Conservation (phyloP, 1,284 basidiomycete species). For the Boletus holoroseus region DNA sequence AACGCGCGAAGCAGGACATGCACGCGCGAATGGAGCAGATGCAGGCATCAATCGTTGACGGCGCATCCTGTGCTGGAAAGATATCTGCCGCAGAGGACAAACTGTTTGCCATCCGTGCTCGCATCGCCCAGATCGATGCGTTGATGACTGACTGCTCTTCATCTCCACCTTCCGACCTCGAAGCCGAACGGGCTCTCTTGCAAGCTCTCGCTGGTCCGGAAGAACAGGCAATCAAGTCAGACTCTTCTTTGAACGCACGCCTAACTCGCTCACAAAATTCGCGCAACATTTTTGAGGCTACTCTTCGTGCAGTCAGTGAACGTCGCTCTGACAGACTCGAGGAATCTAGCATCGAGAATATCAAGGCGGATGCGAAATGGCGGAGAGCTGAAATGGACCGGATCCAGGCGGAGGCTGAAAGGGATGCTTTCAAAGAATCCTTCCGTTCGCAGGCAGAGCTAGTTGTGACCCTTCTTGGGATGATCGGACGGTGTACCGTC, state of each 20-base stretch:
- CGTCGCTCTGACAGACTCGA: conserved; percentile 76
- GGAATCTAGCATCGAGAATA: conserved; percentile 61
- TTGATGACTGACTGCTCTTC: conserved; percentile 36
- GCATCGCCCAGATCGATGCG: conserved; percentile 62
- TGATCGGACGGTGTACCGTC: conserved; percentile 76
- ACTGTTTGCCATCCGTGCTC: conserved; percentile 57
- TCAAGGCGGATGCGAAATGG: conserved; percentile 67
- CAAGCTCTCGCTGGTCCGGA: conserved; percentile 65
- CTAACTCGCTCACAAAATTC: conserved; percentile 71
- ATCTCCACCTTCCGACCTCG: conserved; percentile 49
- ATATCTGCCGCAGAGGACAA: conserved; percentile 73
- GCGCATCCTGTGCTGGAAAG: conserved; percentile 71
- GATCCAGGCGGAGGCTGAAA: conserved; percentile 63
- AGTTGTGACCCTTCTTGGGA: conserved; percentile 66
- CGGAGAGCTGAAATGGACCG: conserved; percentile 71
- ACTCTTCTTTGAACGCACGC: conserved; percentile 56
- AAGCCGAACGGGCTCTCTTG: conserved; percentile 70
- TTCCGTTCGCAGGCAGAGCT: conserved; percentile 63
- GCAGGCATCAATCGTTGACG: conserved; percentile 66
- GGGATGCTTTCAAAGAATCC: conserved; percentile 60
- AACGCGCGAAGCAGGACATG: conserved; percentile 66
- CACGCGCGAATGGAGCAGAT: conserved; percentile 64
- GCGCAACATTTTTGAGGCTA: conserved; percentile 75
- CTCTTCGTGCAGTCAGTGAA: conserved; percentile 75
- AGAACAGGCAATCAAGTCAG: conserved; percentile 59